Base-by-base conservation (phyloP, 2,329 filamentous ascomycete genomes). In the Epichloe typhina region DNA sequence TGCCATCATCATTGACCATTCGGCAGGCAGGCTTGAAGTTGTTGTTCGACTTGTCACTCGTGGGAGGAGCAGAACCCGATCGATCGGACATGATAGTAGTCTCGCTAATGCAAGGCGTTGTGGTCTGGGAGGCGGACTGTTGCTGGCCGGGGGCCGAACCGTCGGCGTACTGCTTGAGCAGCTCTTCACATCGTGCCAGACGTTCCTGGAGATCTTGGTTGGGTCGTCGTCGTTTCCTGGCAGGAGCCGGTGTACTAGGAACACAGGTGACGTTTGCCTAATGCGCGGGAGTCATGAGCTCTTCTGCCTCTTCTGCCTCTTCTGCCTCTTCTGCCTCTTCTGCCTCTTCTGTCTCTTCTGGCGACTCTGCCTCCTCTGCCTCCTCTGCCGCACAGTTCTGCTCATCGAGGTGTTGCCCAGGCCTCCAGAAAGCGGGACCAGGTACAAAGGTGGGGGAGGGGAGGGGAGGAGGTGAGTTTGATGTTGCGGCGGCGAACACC, bases 161-260 rank as follows among this genome's bases (percentile, higher is more conserved):
- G 53, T 61, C 62, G 5, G 76, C 76, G 62, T 81, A 80, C 53
- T 77, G 73, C 55, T 77, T 79, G 21, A 80, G 63, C 39, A 81
- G 64, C 55, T 77, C 74, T 57, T 82, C 78, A 55, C 77, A 80
- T 50, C 76, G 69, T 4, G 76, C 76, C 37, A 82, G 67, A 39
- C 78, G 72, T 62, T 82, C 77, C 57, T 81, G 77, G 12, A 82
- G 69, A 57, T 81, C 78, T 57, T 81, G 77, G 49, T 81, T 80
- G 9, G 78, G 78, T 46, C 77, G 68, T 54, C 76, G 69, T 40
- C 78, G 72, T 65, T 80, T 81, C 52, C 77, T 73, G 31, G 77
- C 74, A 5, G 77, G 77, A 7, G 78, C 78, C 1, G 78, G 78
- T 19, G 74, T 80, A 56, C 77, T 80, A 4, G 78, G 77, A 11